These are phyloP conservation scores for Prunella vulgaris DNA, from an alignment of 257 asterid genomes.

Conservation along the genomic window DNA sequence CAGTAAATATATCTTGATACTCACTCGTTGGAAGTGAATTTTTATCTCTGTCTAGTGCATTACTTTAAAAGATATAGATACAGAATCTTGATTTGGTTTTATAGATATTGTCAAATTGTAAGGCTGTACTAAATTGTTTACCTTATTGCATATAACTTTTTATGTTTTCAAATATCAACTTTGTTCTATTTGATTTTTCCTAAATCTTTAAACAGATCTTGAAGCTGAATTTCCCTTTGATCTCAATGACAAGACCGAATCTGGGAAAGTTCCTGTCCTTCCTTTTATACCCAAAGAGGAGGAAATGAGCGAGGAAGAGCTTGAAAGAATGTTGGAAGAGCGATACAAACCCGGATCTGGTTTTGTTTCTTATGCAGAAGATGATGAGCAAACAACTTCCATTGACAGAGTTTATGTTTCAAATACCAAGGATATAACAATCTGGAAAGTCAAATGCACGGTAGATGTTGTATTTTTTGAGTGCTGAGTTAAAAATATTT, in stretches of 20 bases:
- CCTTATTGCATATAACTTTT: not conserved
- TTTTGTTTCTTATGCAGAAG: conserved; percentile 60
- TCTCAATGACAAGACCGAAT: conserved; percentile 29
- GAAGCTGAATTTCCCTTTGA: conserved; percentile 45
- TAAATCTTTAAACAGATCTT: conserved; percentile 34
- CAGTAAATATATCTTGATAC: not conserved
- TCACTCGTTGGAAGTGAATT: not conserved
- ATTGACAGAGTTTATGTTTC: conserved; percentile 34
- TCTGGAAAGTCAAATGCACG: conserved; percentile 98
- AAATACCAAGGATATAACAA: conserved; percentile 51
- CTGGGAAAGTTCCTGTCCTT: conserved; percentile 33
- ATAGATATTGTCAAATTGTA: not conserved
- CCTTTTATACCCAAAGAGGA: conserved; percentile 73
- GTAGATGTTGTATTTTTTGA: conserved; percentile 33
- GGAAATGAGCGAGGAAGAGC: conserved; percentile 70
- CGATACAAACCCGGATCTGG: conserved; percentile 72
- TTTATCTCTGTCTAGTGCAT: not conserved
- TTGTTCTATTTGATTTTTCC: not conserved
- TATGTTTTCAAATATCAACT: not conserved
- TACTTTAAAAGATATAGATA: not conserved
- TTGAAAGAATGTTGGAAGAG: conserved; percentile 57
- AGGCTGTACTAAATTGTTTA: not conserved
- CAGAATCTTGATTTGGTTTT: conserved; percentile 1
- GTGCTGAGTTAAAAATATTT: not conserved
- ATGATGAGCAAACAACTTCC: conserved; percentile 48